Evolutionary conservation across 73 alveolate species (phyloP).

Genomic region (Strombidium stylifer): DNA sequence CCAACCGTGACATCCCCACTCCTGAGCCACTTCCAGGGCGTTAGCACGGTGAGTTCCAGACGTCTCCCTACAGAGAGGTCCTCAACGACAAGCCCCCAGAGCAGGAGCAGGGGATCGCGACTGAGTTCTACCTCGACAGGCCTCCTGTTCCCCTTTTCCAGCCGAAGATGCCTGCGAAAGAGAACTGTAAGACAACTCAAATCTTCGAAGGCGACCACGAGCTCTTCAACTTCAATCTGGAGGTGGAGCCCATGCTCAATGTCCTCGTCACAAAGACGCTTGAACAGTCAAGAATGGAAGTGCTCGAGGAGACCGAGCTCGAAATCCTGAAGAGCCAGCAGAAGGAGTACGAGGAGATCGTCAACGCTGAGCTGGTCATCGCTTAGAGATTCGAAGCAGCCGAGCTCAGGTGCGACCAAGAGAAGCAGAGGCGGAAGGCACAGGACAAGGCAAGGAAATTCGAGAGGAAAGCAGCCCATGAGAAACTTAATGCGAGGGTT

Average conservation of each 20-base stretch:
- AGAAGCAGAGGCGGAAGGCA: conserved; percentile 66
- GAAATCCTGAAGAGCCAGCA: conserved; percentile 77
- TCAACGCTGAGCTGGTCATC: conserved; percentile 91
- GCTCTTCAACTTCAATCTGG: conserved; percentile 64
- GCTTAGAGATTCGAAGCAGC: conserved; percentile 97
- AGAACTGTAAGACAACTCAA: conserved; percentile 70
- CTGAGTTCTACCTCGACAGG: conserved; percentile 85
- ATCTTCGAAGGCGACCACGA: conserved; percentile 70
- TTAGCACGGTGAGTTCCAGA: conserved; percentile 51
- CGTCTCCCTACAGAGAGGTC: conserved; percentile 58
- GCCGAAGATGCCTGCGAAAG: conserved; percentile 78
- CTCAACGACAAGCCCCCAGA: conserved; percentile 59
- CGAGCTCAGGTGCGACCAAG: conserved; percentile 87
- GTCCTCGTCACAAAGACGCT: conserved; percentile 96
- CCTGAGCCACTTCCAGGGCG: conserved; percentile 74
- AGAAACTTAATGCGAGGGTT: conserved; percentile 43
- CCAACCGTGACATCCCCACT: conserved; percentile 53
- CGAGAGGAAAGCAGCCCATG: conserved; percentile 43
- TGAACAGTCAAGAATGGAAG: conserved; percentile 94
- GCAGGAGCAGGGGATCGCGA: conserved; percentile 69
- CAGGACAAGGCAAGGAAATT: conserved; percentile 55
- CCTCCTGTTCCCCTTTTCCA: conserved; percentile 89
- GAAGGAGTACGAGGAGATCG: conserved; percentile 67
- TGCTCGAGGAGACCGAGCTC: conserved; percentile 87
- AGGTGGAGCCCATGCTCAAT: conserved; percentile 91